A percentile compares a stretch with the other conserved stretches of the same genome.
phyloP scores from a whole-genome alignment of 345 rosid species.

The Pugionium dolabratum region DNA sequence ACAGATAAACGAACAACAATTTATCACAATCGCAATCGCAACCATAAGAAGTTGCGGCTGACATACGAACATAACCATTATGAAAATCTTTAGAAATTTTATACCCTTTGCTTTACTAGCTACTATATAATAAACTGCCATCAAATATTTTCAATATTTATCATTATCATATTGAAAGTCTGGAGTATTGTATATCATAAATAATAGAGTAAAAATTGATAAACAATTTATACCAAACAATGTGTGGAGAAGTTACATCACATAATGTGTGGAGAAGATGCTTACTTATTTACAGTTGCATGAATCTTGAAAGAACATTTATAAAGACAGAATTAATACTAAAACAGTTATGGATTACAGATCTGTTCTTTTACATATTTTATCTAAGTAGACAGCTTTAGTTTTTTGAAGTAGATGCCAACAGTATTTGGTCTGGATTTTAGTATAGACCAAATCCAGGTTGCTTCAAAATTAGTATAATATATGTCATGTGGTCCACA shows the following conservation, averaged over 20 bases:
- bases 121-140: too few species aligned
- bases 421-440: constrained; percentile 35
- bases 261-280: constrained; percentile 24
- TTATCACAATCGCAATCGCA: too few species aligned
- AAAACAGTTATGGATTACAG: constrained; percentile 10
- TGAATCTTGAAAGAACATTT: constrained; percentile 30
- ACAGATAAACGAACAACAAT: too few species aligned
- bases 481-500: constrained; percentile 34
- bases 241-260: constrained; percentile 20
- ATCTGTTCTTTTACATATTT: constrained; percentile 21
- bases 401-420: constrained; percentile 20
- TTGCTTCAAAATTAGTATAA: constrained; percentile 28
- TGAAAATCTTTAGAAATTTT: too few species aligned
- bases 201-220: not conserved
- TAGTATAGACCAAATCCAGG: constrained; percentile 39
- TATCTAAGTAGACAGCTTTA: constrained; percentile 18
- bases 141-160: too few species aligned
- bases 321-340: not conserved
- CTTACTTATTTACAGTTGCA: constrained; percentile 10
- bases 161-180: too few species aligned
- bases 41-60: too few species aligned
- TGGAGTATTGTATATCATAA: too few species aligned
- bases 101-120: too few species aligned
- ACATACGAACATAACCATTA: too few species aligned
- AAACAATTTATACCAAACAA: not conserved